phyloP scores from a whole-genome alignment of 192 early-diverging fungal genomes.

The Anaeromyces robustus region DNA sequence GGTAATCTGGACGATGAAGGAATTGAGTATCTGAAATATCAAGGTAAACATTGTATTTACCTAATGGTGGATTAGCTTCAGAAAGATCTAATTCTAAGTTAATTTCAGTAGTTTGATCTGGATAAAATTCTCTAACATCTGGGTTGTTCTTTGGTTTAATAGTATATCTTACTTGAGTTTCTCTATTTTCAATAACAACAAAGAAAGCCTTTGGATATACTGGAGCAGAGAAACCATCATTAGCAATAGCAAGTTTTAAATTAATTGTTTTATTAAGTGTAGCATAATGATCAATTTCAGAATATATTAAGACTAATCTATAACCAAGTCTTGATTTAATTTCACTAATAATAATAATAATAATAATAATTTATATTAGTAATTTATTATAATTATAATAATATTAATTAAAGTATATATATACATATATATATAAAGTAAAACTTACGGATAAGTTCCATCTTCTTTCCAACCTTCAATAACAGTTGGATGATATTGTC shows the following conservation, averaged over 20 bases:
- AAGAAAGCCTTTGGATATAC: not conserved
- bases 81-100: not conserved
- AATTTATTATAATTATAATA: too few relatives aligned
- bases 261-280: not conserved
- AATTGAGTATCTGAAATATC: not conserved
- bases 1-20: not conserved
- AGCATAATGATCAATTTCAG: not conserved
- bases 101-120: not conserved
- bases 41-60: not conserved
- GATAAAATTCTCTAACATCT: not conserved
- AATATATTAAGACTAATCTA: not conserved
- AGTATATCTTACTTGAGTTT: not conserved
- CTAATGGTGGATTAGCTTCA: not conserved
- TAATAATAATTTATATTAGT: too few relatives aligned
- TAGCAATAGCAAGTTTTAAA: not conserved
- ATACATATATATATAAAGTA: too few relatives aligned
- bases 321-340: not conserved
- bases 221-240: not conserved
- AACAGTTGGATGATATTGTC: not conserved
- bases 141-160: not conserved
- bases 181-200: not conserved
- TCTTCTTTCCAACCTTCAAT: not conserved
- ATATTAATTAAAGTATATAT: too few relatives aligned
- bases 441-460: not conserved
- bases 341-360: not conserved